phyloP scores from a whole-genome alignment of 805 yeast genomes.

The Tetrapisispora pingtungensis region DNA sequence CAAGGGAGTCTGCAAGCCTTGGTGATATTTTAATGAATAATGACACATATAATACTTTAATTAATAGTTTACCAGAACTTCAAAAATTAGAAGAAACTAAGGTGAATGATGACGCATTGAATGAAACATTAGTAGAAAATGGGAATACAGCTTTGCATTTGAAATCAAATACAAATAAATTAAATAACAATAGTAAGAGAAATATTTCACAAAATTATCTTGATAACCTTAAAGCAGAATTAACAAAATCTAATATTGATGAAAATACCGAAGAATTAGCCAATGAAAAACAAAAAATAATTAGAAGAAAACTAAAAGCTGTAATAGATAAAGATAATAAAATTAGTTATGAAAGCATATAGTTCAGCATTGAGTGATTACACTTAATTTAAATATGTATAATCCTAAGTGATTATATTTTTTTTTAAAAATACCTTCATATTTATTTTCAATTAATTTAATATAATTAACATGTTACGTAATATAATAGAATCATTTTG shows the following conservation, averaged over 20 bases:
- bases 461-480: too few relatives aligned
- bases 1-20: conserved; percentile 3
- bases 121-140: neutral
- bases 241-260: neutral
- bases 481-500: too few relatives aligned
- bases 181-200: conserved; percentile 3
- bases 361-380: neutral
- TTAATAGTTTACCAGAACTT: neutral
- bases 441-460: neutral
- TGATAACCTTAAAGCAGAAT: conserved; percentile 14
- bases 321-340: conserved; percentile 18
- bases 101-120: neutral
- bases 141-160: neutral
- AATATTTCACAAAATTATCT: conserved; percentile 16
- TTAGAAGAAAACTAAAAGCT: conserved; percentile 17
- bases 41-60: conserved; percentile 4
- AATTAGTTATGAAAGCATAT: conserved; percentile 20
- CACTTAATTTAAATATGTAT: too few relatives aligned
- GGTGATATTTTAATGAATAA: conserved; percentile 7
- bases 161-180: neutral
- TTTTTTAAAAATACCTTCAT: too few relatives aligned
- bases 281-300: conserved; percentile 3
- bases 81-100: conserved; percentile 1
- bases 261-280: conserved; percentile 2
- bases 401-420: too few relatives aligned